phyloP scores from a whole-genome alignment of 176 grass and related monocot species.

The Tillandsia fasciculata region DNA sequence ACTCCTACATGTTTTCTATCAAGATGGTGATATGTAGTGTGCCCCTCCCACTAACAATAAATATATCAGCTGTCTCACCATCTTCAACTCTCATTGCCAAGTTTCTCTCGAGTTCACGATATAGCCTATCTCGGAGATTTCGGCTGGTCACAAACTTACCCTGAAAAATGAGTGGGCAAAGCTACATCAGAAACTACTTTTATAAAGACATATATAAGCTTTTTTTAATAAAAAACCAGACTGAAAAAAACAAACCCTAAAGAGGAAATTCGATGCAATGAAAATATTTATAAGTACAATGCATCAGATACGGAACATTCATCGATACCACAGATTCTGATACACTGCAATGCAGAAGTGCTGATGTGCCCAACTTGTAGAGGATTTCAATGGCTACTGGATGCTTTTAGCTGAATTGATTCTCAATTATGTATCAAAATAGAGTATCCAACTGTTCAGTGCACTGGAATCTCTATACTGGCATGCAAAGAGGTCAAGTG shows the following conservation, averaged over 20 bases:
- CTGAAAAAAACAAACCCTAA: background rate
- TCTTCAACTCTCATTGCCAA: slow-evolving; percentile 98
- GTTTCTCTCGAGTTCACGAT: slow-evolving; percentile 82
- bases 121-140: slow-evolving; percentile 83
- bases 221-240: background rate
- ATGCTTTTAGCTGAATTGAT: no score
- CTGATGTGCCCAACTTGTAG: no score
- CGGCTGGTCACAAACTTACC: slow-evolving; percentile 93
- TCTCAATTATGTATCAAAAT: no score
- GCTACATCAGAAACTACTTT: background rate
- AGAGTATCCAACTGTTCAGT: no score
- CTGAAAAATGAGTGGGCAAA: slow-evolving; percentile 38
- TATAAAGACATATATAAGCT: background rate
- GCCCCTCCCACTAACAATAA: slow-evolving; percentile 95
- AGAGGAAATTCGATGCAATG: background rate
- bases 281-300: background rate
- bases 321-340: background rate
- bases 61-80: slow-evolving; percentile 87
- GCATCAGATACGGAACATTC: background rate
- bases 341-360: no score
- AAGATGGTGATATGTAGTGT: slow-evolving; percentile 95
- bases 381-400: no score
- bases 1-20: slow-evolving; percentile 92
- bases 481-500: no score
- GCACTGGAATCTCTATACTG: no score